A percentile compares a stretch with the other conserved stretches of the same genome.
Evolutionary conservation across 2,329 filamentous ascomycete genomes (phyloP).

Genomic region (Diaporthe eres): DNA sequence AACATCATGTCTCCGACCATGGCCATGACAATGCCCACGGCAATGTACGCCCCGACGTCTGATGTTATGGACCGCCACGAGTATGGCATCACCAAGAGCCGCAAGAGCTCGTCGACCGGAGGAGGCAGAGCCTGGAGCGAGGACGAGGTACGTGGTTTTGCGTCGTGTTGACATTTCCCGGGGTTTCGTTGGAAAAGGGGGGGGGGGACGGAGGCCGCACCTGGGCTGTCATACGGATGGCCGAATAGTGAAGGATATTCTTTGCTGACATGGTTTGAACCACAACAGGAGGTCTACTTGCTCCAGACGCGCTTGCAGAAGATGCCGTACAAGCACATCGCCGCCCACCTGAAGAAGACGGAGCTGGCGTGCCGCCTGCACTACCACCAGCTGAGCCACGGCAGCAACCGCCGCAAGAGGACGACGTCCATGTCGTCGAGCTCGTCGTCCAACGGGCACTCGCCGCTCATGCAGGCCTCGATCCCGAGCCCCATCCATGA

Average conservation of each 20-base stretch:
- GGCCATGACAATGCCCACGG: constrained; percentile 60
- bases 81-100: constrained; percentile 73
- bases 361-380: constrained; percentile 89
- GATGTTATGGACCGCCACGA: constrained; percentile 71
- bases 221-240: too few relatives aligned
- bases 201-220: neutral
- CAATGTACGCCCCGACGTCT: constrained; percentile 64
- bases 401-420: constrained; percentile 84
- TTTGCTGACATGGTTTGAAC: constrained; percentile 8
- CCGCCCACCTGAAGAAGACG: constrained; percentile 87
- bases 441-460: constrained; percentile 67
- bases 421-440: constrained; percentile 78
- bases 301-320: constrained; percentile 88
- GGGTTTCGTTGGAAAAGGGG: neutral
- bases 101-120: constrained; percentile 78
- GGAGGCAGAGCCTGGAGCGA: constrained; percentile 88
- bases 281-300: constrained; percentile 83
- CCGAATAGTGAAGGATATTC: neutral
- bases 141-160: constrained; percentile 75
- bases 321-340: constrained; percentile 93
- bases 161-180: neutral
- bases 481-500: constrained; percentile 67
- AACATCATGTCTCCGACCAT: constrained; percentile 65
- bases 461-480: constrained; percentile 63
- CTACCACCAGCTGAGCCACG: constrained; percentile 88